phyloP scores from a whole-genome alignment of 1,284 basidiomycete species.

The Agroathelia rolfsii region DNA sequence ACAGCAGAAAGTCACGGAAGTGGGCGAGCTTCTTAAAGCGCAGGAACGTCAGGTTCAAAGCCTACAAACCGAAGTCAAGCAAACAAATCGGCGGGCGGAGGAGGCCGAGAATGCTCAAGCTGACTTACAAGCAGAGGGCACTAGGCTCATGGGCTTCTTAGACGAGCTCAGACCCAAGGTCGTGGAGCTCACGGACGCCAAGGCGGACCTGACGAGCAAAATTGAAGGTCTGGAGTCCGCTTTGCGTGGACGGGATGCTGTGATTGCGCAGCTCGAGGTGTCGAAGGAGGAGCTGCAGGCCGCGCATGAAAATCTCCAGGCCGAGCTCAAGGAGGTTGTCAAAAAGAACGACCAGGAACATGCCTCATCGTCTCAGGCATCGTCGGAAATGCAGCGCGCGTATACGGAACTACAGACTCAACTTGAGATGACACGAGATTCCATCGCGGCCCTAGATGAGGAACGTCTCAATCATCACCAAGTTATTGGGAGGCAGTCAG shows the following conservation, averaged over 20 bases:
- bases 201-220: conserved; percentile 56
- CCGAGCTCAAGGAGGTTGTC: conserved; percentile 31
- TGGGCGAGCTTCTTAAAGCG: conserved; percentile 39
- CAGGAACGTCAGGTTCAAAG: conserved; percentile 49
- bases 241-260: conserved; percentile 42
- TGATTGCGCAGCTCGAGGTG: conserved; percentile 53
- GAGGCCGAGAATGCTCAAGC: conserved; percentile 63
- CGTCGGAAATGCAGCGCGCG: conserved; percentile 50
- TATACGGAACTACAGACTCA: conserved; percentile 55
- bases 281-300: conserved; percentile 43
- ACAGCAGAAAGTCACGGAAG: conserved; percentile 47
- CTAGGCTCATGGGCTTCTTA: conserved; percentile 60
- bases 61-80: conserved; percentile 49
- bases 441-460: conserved; percentile 43
- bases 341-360: conserved; percentile 41
- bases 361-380: conserved; percentile 26
- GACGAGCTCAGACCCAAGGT: conserved; percentile 81
- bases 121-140: conserved; percentile 64
- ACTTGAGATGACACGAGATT: conserved; percentile 40
- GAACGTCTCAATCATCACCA: conserved; percentile 49
- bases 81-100: conserved; percentile 54
- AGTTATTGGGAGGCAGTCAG: conserved; percentile 36
- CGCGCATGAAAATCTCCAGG: conserved; percentile 35
- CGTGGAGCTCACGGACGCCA: conserved; percentile 63
- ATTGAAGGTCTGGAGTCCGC: conserved; percentile 44